Evolutionary conservation across 2,329 filamentous ascomycete species (phyloP).

Genomic region (Aspergillus costaricaensis): DNA sequence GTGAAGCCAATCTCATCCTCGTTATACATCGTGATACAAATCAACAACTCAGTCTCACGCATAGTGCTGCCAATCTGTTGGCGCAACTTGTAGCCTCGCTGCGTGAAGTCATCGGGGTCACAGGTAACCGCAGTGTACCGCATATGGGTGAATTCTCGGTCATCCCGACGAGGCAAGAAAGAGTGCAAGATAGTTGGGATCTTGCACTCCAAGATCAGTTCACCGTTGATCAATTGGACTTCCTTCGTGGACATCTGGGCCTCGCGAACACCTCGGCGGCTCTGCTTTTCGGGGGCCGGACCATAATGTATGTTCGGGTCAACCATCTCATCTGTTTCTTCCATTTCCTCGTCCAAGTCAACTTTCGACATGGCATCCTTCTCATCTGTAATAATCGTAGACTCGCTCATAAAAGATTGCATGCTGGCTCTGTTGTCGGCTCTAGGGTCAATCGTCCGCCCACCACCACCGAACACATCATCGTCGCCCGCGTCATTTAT

Average conservation of each 20-base stretch:
- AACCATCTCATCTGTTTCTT: constrained; percentile 57
- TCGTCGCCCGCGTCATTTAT: constrained; percentile 56
- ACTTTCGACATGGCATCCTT: constrained; percentile 45
- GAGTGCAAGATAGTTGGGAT: constrained; percentile 98
- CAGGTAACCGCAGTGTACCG: constrained; percentile 98
- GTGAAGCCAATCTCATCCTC: constrained; percentile 97
- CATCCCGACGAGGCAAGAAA: constrained; percentile 88
- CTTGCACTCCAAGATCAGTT: constrained; percentile 97
- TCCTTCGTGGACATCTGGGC: constrained; percentile 92
- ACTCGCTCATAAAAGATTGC: constrained; percentile 63
- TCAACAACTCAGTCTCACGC: constrained; percentile 92
- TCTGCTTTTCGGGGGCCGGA: constrained; percentile 82
- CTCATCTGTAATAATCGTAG: constrained; percentile 59
- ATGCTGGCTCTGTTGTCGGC: constrained; percentile 59
- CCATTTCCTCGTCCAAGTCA: constrained; percentile 50
- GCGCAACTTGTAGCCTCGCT: constrained; percentile 85
- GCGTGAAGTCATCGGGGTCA: constrained; percentile 90
- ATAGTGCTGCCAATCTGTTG: constrained; percentile 83
- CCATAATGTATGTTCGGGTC: constrained; percentile 71
- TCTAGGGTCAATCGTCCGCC: constrained; percentile 49
- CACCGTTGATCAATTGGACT: constrained; percentile 93
- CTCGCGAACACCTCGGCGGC: constrained; percentile 79
- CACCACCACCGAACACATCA: constrained; percentile 68
- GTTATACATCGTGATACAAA: constrained; percentile 99
- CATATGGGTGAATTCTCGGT: constrained; percentile 98